Conservation (phyloP, 2,329 filamentous ascomycete species). For the Cryphonectria japonica region DNA sequence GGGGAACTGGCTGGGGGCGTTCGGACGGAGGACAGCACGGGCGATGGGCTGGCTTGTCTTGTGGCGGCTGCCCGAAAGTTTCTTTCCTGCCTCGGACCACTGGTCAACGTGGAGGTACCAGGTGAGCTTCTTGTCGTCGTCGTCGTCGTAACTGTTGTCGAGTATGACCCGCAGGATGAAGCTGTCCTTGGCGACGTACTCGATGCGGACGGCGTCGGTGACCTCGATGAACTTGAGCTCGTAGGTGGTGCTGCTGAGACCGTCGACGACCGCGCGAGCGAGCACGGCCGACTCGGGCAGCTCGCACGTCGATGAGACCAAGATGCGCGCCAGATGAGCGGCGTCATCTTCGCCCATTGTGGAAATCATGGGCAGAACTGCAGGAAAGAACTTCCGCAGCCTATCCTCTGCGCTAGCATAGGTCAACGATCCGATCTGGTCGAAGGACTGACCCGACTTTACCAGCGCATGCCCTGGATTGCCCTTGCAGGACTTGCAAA, state of each 20-base stretch:
- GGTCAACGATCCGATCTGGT: conserved; percentile 15
- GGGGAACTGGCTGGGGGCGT: conserved; percentile 18
- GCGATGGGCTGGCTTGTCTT: conserved; percentile 30
- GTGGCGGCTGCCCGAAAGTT: not conserved
- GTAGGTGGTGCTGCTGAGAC: conserved; percentile 22
- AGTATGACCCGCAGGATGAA: conserved; percentile 24
- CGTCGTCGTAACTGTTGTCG: not conserved
- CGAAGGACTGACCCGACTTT: conserved; percentile 5
- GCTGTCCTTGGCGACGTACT: conserved; percentile 22
- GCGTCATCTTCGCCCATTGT: not conserved
- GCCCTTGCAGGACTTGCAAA: conserved; percentile 44
- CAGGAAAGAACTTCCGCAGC: conserved; percentile 22
- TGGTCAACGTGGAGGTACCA: conserved; percentile 26
- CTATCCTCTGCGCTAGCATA: conserved; percentile 18
- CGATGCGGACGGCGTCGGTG: conserved; percentile 25
- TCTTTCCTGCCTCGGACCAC: conserved; percentile 14
- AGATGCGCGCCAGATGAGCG: not conserved
- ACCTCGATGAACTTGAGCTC: conserved; percentile 24
- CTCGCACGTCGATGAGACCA: conserved; percentile 3
- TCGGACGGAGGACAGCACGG: conserved; percentile 19
- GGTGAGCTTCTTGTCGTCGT: conserved; percentile 10
- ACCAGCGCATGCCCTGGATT: conserved; percentile 43
- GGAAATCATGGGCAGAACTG: conserved; percentile 21
- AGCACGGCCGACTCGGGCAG: not conserved
- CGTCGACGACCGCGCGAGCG: conserved; percentile 14